Evolutionary conservation across 2,329 filamentous ascomycete species (phyloP), one percentile per base, ranked within the genome.

Genomic region (Thielaviopsis euricoi): DNA sequence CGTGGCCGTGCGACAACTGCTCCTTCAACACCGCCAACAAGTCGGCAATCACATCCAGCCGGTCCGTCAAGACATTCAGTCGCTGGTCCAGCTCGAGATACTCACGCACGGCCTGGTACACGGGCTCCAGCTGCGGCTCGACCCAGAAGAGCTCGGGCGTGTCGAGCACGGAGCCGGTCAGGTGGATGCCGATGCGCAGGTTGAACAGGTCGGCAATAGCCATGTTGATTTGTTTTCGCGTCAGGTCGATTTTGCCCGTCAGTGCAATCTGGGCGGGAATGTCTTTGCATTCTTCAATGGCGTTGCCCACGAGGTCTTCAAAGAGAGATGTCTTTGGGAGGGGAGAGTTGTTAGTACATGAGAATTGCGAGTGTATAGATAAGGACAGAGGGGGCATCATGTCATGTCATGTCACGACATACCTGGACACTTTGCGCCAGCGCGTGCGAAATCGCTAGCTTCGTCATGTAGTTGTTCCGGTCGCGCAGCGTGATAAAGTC

Each of bases 181-280:
- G 79, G 71, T 98, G 94, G 66, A 98, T 97, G 70, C 93, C 96
- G 73, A 98, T 97, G 61, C 93, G 83, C 33, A 98, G 75, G 67
- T 98, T 97, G 71, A 98, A 98, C 57, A 98, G 81, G 73, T 98
- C 90, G 68, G 93, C 93, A 61, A 98, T 96, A 71, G 97, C 90
- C 90, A 97, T 97, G 75, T 97, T 97, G 76, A 98, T 96, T 69
- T 97, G 83, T 60, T 83, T 82, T 50, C 91, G 83, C 60, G 84
- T 89, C 60, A 98, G 81, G 58, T 87, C 85, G 66, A 98, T 93
- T 67, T 90, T 93, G 62, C 93, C 93, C 0, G 91, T 96, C 63
- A 87, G 75, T 2, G 93, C 91, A 64, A 98, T 95, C 69, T 95
- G 87, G 9, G 87, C 85, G 0, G 93, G 93, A 4, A 98, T 87